These are phyloP conservation scores for Austroboletus olivaceoglutinosus DNA, from an alignment of 1,284 basidiomycete species.

Conservation along the genomic window DNA sequence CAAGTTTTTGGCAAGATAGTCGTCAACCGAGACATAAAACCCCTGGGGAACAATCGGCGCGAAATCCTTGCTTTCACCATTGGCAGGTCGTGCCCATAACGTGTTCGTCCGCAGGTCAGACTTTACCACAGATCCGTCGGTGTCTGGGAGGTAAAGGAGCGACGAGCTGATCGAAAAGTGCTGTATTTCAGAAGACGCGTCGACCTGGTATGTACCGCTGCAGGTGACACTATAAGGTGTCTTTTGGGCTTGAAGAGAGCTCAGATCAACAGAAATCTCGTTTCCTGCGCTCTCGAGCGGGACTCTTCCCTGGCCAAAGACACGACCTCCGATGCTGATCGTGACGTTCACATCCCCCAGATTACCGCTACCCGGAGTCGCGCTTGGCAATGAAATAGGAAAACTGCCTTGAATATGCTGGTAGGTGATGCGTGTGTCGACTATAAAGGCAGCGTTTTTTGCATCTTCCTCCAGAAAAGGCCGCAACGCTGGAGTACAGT, in stretches of 20 bases:
- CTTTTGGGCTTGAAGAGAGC: slow-evolving; percentile 16
- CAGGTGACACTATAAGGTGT: slow-evolving; percentile 24
- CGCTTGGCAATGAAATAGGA: slow-evolving; percentile 38
- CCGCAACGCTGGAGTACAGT: slow-evolving; percentile 63
- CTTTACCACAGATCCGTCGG: slow-evolving; percentile 32
- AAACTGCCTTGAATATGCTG: slow-evolving; percentile 46
- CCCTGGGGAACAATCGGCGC: slow-evolving; percentile 31
- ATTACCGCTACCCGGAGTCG: neutral
- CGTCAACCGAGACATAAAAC: slow-evolving; percentile 27
- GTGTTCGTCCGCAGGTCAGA: slow-evolving; percentile 31
- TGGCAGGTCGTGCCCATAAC: slow-evolving; percentile 22
- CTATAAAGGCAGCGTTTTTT: slow-evolving; percentile 42
- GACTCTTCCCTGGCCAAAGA: slow-evolving; percentile 44
- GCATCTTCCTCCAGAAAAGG: slow-evolving; percentile 64
- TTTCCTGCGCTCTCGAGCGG: slow-evolving; percentile 48
- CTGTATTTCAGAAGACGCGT: slow-evolving; percentile 10
- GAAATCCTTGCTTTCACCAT: slow-evolving; percentile 17
- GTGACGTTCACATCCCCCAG: slow-evolving; percentile 37
- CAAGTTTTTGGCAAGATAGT: slow-evolving; percentile 20
- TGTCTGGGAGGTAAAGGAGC: slow-evolving; percentile 34
- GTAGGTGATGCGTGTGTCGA: slow-evolving; percentile 59
- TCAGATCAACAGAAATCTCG: slow-evolving; percentile 22
- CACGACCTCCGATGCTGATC: slow-evolving; percentile 41
- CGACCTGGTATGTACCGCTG: slow-evolving; percentile 17
- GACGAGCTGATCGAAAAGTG: slow-evolving; percentile 18